Base-by-base conservation (phyloP, 2,329 filamentous ascomycete genomes). In the Colletotrichum sidae region DNA sequence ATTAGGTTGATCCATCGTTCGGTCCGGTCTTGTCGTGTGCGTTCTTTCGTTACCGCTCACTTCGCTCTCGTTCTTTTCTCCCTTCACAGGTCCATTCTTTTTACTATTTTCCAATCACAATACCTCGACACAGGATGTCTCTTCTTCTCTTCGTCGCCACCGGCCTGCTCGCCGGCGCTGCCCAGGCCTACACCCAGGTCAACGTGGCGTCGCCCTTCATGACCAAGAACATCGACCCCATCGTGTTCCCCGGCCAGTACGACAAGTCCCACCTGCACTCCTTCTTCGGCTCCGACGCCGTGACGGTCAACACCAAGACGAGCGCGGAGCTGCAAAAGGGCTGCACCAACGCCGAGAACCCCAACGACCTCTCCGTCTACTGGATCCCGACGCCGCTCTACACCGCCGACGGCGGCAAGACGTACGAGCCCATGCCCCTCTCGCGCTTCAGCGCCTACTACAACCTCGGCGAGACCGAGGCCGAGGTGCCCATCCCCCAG, bases 381-480 rank as follows among this genome's bases (percentile, higher is more conserved):
- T 84, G 78, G 81, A 74, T 78, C 2, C 81, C 80, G 0, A 83
- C 81, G 1, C 72, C 79, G 3, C 74, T 80, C 1, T 79, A 76
- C 70, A 78, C 76, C 13, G 67, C 71, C 44, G 69, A 76, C 12
- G 74, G 76, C 42, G 71, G 67, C 15, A 73, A 60, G 37, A 71
- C 74, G 41, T 78, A 71, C n/a, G 71, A 75, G 35, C 69, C 70
- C 44, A 76, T 76, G n/a, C 75, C 69, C 61, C 70, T 72, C 51
- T 69, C 67, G 57, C 77, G 78, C 61, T 84, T 84, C 75, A 79
- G 75, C 50, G 79, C 81, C 44, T 84, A 83, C 74, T 84, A 84
- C 73, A 80, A 75, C 50, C 68, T 78, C 37, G 73, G 79, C 25
- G 76, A 77, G 12, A 70, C 74, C 17, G 60, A 60, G 0, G 81